These are phyloP conservation scores for Rhodotorula sp. DNA, from an alignment of 1,284 basidiomycete species.

Conservation along the genomic window DNA sequence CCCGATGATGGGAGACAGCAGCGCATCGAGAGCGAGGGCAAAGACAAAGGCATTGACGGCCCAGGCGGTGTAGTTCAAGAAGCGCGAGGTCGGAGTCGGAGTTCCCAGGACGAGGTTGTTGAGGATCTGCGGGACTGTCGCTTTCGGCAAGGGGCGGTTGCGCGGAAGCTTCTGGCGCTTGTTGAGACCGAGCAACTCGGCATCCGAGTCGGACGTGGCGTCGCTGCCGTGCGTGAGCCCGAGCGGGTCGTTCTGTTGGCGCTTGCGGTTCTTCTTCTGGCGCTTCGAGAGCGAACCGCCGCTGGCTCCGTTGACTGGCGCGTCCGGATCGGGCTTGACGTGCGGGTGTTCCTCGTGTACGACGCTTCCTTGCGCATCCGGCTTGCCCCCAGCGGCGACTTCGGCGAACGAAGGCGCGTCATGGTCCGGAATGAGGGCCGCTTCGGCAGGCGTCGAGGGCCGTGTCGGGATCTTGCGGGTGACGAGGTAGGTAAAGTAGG, in stretches of 20 bases:
- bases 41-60: slow-evolving; percentile 38
- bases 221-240: background rate
- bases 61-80: slow-evolving; percentile 30
- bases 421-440: slow-evolving; percentile 24
- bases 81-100: slow-evolving; percentile 16
- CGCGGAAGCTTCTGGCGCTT: slow-evolving; percentile 19
- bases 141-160: slow-evolving; percentile 25
- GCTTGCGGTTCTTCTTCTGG: slow-evolving; percentile 24
- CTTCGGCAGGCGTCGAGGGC: slow-evolving; percentile 22
- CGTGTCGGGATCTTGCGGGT: slow-evolving; percentile 10
- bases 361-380: slow-evolving; percentile 1
- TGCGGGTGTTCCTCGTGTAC: slow-evolving; percentile 27
- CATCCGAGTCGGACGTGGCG: slow-evolving; percentile 3
- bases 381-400: slow-evolving; percentile 15
- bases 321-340: slow-evolving; percentile 18
- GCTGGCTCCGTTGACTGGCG: background rate
- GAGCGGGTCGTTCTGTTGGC: slow-evolving; percentile 9
- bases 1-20: slow-evolving; percentile 39
- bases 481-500: slow-evolving; percentile 7
- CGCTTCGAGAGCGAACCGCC: slow-evolving; percentile 12
- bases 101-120: slow-evolving; percentile 23
- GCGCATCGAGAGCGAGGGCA: slow-evolving; percentile 31
- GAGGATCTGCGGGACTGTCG: slow-evolving; percentile 13
- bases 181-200: slow-evolving; percentile 7
- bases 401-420: slow-evolving; percentile 28